A percentile compares a stretch with the other conserved stretches of the same genome.
These are phyloP conservation scores for Ophiostoma novo-ulmi DNA, from an alignment of 2,329 filamentous ascomycete genomes.

Conservation along the genomic window DNA sequence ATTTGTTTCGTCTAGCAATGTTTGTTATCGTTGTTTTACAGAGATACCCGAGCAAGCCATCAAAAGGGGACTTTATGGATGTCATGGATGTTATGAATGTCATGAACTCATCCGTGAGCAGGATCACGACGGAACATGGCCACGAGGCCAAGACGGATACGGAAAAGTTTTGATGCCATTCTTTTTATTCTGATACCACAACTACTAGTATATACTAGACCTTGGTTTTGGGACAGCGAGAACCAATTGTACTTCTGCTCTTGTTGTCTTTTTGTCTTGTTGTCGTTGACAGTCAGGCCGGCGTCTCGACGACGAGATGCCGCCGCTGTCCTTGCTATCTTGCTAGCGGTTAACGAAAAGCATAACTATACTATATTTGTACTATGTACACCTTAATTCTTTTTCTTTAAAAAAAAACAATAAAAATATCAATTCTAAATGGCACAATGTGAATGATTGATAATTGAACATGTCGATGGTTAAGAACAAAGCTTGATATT, in stretches of 20 bases:
- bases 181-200: neutral
- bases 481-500: no score
- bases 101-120: neutral
- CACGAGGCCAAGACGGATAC: neutral
- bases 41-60: slow-evolving; percentile 11
- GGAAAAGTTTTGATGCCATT: slow-evolving; percentile 2
- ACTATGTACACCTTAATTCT: neutral
- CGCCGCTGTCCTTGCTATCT: neutral
- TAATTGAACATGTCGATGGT: neutral
- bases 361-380: neutral
- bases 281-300: neutral
- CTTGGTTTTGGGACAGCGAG: neutral
- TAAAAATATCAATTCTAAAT: neutral
- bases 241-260: neutral
- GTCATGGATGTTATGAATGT: neutral
- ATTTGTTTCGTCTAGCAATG: slow-evolving; percentile 11
- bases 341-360: slow-evolving; percentile 1
- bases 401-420: neutral
- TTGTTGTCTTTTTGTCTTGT: neutral
- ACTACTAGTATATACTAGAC: neutral
- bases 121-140: neutral
- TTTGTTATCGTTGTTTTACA: slow-evolving; percentile 12
- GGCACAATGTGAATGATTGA: neutral
- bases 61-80: neutral
- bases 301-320: neutral